Percentiles rank a stretch among this genome's conserved stretches.
phyloP scores from a whole-genome alignment of 495 filamentous ascomycete genomes.

The Penicillium waksmanii region DNA sequence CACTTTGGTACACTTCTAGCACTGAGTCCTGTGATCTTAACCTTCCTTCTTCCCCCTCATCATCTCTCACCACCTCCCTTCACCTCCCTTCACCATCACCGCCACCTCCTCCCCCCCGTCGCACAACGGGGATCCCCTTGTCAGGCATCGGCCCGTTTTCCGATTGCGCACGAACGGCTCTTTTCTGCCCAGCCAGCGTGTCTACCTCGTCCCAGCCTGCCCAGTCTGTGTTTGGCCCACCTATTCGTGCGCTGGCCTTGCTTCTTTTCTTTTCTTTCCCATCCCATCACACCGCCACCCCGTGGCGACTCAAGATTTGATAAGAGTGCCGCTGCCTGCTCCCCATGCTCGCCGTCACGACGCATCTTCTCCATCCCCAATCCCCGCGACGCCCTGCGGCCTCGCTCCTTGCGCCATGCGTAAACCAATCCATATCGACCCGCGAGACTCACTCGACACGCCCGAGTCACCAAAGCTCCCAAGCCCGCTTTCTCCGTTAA shows the following conservation, averaged over 20 bases:
- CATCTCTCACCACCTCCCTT: background rate
- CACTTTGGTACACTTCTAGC: too few relatives aligned
- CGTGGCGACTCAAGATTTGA: background rate
- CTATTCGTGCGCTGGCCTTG: constrained; percentile 12
- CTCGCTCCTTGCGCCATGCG: constrained; percentile 24
- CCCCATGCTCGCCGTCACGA: background rate
- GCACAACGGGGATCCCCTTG: constrained; percentile 30
- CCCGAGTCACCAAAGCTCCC: constrained; percentile 19
- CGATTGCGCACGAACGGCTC: constrained; percentile 16
- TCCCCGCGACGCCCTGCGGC: constrained; percentile 21
- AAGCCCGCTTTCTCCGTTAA: constrained; percentile 34
- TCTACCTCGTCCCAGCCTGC: constrained; percentile 32
- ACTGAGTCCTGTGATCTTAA: too few relatives aligned
- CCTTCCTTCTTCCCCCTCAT: constrained; percentile 1
- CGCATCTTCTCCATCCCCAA: constrained; percentile 23
- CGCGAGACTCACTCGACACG: constrained; percentile 31
- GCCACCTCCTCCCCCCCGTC: background rate
- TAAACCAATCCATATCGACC: constrained; percentile 27
- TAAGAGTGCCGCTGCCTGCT: constrained; percentile 6
- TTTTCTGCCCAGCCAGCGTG: constrained; percentile 30
- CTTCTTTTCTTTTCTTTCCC: constrained; percentile 9
- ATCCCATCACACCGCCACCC: constrained; percentile 30
- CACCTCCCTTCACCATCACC: background rate
- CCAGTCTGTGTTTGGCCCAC: constrained; percentile 25
- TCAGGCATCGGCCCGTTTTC: constrained; percentile 31